Conservation (phyloP, 331 rosid genomes). For the Prunus yedoensis region DNA sequence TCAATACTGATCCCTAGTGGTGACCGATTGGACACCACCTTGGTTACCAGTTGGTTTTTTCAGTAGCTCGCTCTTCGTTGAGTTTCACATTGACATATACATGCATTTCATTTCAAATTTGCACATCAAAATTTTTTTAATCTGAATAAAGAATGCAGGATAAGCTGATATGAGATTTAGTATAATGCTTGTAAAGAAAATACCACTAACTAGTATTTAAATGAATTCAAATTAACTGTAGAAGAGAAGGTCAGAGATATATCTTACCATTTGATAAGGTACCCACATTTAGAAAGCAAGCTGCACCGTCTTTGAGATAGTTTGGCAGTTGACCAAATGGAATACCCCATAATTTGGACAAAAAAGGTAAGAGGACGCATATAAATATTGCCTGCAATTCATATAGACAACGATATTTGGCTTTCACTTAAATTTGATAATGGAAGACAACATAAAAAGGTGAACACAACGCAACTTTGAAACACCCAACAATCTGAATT, state of each 20-base stretch:
- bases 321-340: constrained; percentile 80
- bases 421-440: background rate
- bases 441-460: background rate
- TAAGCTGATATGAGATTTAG: background rate
- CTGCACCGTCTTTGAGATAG: constrained; percentile 87
- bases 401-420: constrained; percentile 25
- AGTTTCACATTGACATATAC: too few species aligned
- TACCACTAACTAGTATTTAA: background rate
- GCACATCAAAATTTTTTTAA: background rate
- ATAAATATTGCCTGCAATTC: constrained; percentile 76
- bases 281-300: constrained; percentile 79
- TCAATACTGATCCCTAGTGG: too few species aligned
- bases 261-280: constrained; percentile 64
- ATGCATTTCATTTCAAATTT: background rate
- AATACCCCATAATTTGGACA: constrained; percentile 89
- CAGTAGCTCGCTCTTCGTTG: background rate
- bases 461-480: background rate
- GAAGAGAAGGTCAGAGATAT: background rate
- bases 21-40: too few species aligned
- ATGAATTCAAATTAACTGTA: background rate
- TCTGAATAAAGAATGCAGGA: background rate
- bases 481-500: constrained; percentile 1
- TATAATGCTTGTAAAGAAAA: background rate
- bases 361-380: constrained; percentile 71
- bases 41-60: too few species aligned